phyloP scores from a whole-genome alignment of 805 yeast genomes.

The Starmerella apicola region DNA sequence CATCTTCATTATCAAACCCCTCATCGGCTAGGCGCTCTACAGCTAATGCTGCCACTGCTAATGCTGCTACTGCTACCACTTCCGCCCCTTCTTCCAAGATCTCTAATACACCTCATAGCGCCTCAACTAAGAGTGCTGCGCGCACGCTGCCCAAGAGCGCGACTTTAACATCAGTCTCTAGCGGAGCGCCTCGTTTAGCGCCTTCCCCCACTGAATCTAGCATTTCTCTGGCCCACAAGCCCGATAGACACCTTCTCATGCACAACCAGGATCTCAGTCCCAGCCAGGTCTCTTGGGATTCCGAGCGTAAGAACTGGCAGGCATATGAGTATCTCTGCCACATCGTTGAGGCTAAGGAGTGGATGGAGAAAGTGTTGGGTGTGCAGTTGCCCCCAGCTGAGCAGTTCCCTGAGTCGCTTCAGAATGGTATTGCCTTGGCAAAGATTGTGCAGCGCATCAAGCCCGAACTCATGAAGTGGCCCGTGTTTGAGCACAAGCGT shows the following conservation, averaged over 20 bases:
- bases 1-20: too few species aligned
- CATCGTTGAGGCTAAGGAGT: conserved; percentile 64
- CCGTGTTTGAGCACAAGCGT: conserved; percentile 42
- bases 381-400: conserved; percentile 46
- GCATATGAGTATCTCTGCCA: conserved; percentile 73
- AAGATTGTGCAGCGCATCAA: conserved; percentile 59
- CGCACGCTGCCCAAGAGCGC: not conserved
- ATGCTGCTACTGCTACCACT: too few species aligned
- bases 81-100: too few species aligned
- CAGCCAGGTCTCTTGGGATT: conserved; percentile 26
- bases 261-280: conserved; percentile 23
- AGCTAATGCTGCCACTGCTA: too few species aligned
- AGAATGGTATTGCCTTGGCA: conserved; percentile 81
- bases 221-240: conserved; percentile 12
- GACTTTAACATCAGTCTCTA: not conserved
- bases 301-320: conserved; percentile 33
- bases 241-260: conserved; percentile 27
- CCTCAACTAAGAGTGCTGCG: not conserved
- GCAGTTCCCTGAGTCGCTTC: conserved; percentile 51
- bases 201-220: not conserved
- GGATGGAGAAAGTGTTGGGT: conserved; percentile 57
- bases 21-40: too few species aligned
- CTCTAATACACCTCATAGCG: not conserved
- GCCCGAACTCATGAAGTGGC: conserved; percentile 46
- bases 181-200: not conserved